Evolutionary conservation across 139 green algal genomes (phyloP).

Genomic region (Picochlorum costavermella): DNA sequence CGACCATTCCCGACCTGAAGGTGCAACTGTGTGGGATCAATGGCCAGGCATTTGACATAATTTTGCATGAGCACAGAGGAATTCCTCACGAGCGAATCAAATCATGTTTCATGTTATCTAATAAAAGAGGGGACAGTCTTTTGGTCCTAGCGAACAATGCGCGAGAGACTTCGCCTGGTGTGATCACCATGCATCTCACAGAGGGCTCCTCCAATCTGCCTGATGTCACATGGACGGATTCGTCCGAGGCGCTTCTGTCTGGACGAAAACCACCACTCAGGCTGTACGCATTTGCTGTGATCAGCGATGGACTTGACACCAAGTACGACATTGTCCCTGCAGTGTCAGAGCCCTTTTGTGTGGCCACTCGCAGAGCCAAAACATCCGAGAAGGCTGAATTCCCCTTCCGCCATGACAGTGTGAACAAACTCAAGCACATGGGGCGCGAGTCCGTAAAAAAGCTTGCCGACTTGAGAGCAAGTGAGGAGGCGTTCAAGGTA

Average conservation of each 20-base stretch:
- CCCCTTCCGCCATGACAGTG: conserved; percentile 74
- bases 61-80: conserved; percentile 48
- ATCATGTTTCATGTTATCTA: conserved; percentile 52
- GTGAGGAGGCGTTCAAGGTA: conserved; percentile 39
- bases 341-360: conserved; percentile 75
- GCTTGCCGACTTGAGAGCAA: conserved; percentile 60
- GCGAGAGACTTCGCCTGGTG: conserved; percentile 9
- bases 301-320: conserved; percentile 36
- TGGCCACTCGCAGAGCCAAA: conserved; percentile 64
- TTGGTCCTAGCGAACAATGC: conserved; percentile 8
- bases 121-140: too few species aligned
- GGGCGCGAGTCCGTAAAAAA: conserved; percentile 87
- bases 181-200: conserved; percentile 26
- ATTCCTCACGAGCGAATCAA: conserved; percentile 58
- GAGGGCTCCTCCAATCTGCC: conserved; percentile 52
- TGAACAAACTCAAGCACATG: conserved; percentile 87
- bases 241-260: conserved; percentile 71
- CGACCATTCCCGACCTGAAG: conserved; percentile 54
- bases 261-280: conserved; percentile 83
- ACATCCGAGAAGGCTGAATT: conserved; percentile 81
- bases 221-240: conserved; percentile 69
- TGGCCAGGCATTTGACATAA: conserved; percentile 69
- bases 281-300: conserved; percentile 48
- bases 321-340: conserved; percentile 10
- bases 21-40: conserved; percentile 76